A percentile compares a stretch with the other conserved stretches of the same genome.
Evolutionary conservation across 164 flowering plant genomes (phyloP).

Genomic region (Houttuynia cordata): DNA sequence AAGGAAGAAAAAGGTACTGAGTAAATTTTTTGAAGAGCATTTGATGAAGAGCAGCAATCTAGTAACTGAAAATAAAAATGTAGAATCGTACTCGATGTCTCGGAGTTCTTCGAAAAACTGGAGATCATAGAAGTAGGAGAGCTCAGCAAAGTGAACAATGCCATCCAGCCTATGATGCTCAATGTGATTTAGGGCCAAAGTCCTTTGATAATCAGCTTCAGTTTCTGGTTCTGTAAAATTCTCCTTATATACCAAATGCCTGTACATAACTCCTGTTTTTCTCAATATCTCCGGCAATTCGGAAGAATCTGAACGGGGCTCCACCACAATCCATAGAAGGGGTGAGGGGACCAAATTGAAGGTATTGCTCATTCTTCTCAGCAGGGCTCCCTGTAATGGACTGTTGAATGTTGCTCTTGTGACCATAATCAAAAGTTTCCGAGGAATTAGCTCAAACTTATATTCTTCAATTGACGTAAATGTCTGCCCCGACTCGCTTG

Average conservation of each 20-base stretch:
- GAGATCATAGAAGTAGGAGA: slow-evolving; percentile 59
- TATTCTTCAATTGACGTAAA: background rate
- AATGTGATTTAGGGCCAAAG: slow-evolving; percentile 69
- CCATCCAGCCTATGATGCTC: slow-evolving; percentile 82
- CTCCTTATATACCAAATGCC: slow-evolving; percentile 74
- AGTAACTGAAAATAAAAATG: background rate
- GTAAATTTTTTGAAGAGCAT: no score
- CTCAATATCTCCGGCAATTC: slow-evolving; percentile 48
- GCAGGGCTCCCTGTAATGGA: slow-evolving; percentile 19
- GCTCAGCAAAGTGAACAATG: slow-evolving; percentile 75
- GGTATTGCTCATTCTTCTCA: slow-evolving; percentile 53
- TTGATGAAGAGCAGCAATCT: background rate
- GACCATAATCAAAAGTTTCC: slow-evolving; percentile 44
- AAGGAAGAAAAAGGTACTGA: no score
- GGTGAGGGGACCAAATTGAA: slow-evolving; percentile 61
- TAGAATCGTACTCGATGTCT: slow-evolving; percentile 52
- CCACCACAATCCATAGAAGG: slow-evolving; percentile 77
- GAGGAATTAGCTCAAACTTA: slow-evolving; percentile 6
- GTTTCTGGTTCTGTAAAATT: slow-evolving; percentile 46
- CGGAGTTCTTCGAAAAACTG: slow-evolving; percentile 62
- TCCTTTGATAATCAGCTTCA: slow-evolving; percentile 65
- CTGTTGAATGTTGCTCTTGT: slow-evolving; percentile 39
- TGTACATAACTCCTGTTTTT: slow-evolving; percentile 75
- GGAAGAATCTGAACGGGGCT: slow-evolving; percentile 30
- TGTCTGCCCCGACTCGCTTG: background rate